These are phyloP conservation scores for Apophysomyces variabilis DNA, from an alignment of 371 early-diverging fungal genomes.

Conservation along the genomic window DNA sequence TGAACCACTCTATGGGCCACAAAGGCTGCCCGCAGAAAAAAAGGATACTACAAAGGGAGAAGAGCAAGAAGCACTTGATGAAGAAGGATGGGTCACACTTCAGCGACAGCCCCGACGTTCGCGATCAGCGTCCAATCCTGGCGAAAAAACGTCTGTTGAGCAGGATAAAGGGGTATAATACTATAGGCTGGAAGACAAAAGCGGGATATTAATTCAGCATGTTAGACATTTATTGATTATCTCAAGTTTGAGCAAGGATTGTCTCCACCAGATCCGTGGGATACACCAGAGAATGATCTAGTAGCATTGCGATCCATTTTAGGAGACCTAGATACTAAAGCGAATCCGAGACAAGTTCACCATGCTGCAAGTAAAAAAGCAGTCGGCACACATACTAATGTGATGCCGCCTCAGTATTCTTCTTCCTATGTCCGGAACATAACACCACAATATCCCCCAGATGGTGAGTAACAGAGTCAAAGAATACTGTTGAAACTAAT, in stretches of 20 bases:
- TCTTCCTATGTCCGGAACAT: slow-evolving; percentile 3
- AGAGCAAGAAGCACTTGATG: neutral
- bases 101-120: slow-evolving; percentile 9
- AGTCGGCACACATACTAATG: slow-evolving; percentile 15
- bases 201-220: neutral
- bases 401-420: slow-evolving; percentile 15
- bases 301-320: slow-evolving; percentile 55
- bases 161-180: slow-evolving; percentile 8
- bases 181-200: neutral
- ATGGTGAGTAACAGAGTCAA: neutral
- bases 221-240: slow-evolving; percentile 52
- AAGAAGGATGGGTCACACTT: neutral
- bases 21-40: neutral
- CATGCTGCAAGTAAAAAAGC: slow-evolving; percentile 16
- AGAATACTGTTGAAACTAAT: too few relatives aligned
- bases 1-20: slow-evolving; percentile 25
- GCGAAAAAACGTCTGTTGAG: neutral
- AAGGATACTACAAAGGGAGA: slow-evolving; percentile 1
- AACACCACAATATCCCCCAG: neutral
- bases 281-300: slow-evolving; percentile 59
- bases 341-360: neutral
- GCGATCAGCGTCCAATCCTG: slow-evolving; percentile 10
- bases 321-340: slow-evolving; percentile 20
- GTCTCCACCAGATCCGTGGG: slow-evolving; percentile 79
- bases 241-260: slow-evolving; percentile 74